Evolutionary conservation across 345 rosid species (phyloP).

Genomic region (Stellera chamaejasme): DNA sequence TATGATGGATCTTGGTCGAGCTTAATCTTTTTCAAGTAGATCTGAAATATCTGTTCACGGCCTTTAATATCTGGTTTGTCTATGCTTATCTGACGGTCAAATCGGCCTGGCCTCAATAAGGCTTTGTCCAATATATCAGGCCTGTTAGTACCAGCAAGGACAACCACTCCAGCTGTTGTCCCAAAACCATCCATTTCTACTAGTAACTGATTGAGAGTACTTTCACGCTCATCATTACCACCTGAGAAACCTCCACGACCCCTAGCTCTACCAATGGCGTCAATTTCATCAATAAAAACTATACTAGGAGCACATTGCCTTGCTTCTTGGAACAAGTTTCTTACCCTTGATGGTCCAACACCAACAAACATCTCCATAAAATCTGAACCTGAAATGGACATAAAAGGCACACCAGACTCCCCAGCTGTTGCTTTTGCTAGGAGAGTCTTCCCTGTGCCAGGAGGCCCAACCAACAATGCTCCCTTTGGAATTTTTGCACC

Average conservation of each 20-base stretch:
- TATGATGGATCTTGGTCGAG: conserved; percentile 71
- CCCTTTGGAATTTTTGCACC: conserved; percentile 98
- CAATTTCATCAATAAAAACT: conserved; percentile 90
- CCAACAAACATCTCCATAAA: conserved; percentile 99
- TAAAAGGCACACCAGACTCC: conserved; percentile 87
- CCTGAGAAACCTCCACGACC: conserved; percentile 92
- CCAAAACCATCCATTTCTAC: conserved; percentile 99
- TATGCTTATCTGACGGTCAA: conserved; percentile 81
- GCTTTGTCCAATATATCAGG: conserved; percentile 97
- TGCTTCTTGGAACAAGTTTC: conserved; percentile 93
- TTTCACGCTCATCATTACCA: conserved; percentile 90
- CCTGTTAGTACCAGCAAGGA: conserved; percentile 95
- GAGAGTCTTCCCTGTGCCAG: conserved; percentile 97
- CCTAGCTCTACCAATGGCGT: conserved; percentile 94
- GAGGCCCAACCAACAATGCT: conserved; percentile 91
- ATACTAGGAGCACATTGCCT: conserved; percentile 89
- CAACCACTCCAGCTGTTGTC: conserved; percentile 90
- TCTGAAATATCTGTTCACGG: conserved; percentile 76
- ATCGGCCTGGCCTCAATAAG: conserved; percentile 78
- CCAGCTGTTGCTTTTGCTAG: conserved; percentile 98
- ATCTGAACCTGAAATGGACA: conserved; percentile 94
- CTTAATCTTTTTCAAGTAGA: conserved; percentile 74
- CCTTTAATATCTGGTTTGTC: conserved; percentile 95
- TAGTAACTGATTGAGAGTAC: conserved; percentile 81
- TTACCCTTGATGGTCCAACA: conserved; percentile 96